Percentiles rank a stretch among this genome's conserved stretches.
These are phyloP conservation scores for Naganishia randhawae DNA, from an alignment of 768 basidiomycete species.

Conservation along the genomic window DNA sequence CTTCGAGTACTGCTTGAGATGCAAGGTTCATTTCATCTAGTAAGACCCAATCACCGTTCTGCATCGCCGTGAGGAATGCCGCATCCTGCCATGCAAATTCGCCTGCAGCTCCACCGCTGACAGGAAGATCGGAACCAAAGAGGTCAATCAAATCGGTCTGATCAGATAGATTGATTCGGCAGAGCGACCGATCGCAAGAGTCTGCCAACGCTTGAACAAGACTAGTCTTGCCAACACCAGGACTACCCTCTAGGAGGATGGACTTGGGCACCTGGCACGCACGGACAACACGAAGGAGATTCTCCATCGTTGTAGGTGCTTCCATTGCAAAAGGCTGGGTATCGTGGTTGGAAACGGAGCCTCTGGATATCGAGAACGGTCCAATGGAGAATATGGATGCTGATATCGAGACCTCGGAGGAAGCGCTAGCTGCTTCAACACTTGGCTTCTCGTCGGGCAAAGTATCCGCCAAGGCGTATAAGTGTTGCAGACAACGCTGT, in stretches of 20 bases:
- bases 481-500: slow-evolving; percentile 60
- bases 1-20: slow-evolving; percentile 92
- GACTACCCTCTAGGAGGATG: slow-evolving; percentile 92
- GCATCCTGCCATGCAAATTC: slow-evolving; percentile 98
- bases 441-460: background rate
- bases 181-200: slow-evolving; percentile 70
- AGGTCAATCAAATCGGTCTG: slow-evolving; percentile 95
- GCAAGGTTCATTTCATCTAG: slow-evolving; percentile 99
- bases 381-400: slow-evolving; percentile 60
- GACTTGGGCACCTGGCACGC: slow-evolving; percentile 87
- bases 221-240: slow-evolving; percentile 97
- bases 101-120: slow-evolving; percentile 82
- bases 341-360: slow-evolving; percentile 52
- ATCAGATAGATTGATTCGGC: slow-evolving; percentile 94
- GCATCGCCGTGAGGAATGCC: slow-evolving; percentile 86
- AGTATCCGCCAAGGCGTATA: slow-evolving; percentile 54
- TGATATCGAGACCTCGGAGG: background rate
- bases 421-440: background rate
- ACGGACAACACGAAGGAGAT: slow-evolving; percentile 80
- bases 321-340: slow-evolving; percentile 66
- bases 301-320: slow-evolving; percentile 82
- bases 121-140: slow-evolving; percentile 92
- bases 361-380: slow-evolving; percentile 67
- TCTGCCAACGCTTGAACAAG: slow-evolving; percentile 81
- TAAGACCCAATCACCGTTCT: slow-evolving; percentile 95